A percentile compares a stretch with the other conserved stretches of the same genome.
phyloP scores from a whole-genome alignment of 306 rosid genomes.

The Ormosia semicastrata region DNA sequence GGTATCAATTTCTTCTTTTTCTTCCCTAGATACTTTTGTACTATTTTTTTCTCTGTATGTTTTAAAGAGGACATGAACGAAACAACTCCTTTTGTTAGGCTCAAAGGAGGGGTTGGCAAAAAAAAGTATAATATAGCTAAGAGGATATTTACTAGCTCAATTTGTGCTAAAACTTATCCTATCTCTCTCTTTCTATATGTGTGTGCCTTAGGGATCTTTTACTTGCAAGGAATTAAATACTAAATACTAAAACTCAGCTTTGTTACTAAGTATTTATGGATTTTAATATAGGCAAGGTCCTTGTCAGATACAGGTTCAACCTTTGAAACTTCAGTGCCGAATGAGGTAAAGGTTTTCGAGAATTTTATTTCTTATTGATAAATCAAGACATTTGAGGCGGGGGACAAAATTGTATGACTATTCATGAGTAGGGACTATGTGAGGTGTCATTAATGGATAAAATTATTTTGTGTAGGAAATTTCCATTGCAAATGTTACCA shows the following conservation, averaged over 20 bases:
- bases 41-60: background rate
- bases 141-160: background rate
- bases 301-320: background rate
- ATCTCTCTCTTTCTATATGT: background rate
- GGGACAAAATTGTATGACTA: constrained; percentile 1
- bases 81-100: background rate
- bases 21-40: background rate
- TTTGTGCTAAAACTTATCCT: background rate
- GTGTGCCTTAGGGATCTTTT: background rate
- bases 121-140: background rate
- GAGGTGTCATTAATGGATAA: background rate
- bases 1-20: constrained; percentile 43
- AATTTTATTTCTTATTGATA: background rate
- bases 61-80: background rate
- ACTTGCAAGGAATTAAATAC: background rate
- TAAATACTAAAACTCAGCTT: background rate
- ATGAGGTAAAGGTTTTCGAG: constrained; percentile 19
- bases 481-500: constrained; percentile 9
- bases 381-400: background rate
- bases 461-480: constrained; percentile 28
- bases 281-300: constrained; percentile 32
- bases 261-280: background rate
- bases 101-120: background rate
- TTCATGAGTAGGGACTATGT: background rate
- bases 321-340: constrained; percentile 19